A percentile compares a stretch with the other conserved stretches of the same genome.
These are phyloP conservation scores for Pilaira anomala DNA, from an alignment of 192 early-diverging fungal species.

Conservation along the genomic window DNA sequence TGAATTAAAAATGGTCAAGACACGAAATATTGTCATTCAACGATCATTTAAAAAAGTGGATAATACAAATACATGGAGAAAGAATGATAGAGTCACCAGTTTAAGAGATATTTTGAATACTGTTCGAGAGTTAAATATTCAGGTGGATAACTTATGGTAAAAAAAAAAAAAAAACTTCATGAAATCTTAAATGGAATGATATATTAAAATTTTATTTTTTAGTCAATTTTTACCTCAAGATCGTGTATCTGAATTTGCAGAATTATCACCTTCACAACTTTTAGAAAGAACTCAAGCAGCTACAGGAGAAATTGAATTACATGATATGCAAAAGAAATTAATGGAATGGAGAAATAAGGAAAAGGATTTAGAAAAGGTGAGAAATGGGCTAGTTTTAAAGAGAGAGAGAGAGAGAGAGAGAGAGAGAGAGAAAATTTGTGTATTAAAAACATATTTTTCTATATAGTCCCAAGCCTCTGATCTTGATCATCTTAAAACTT, in stretches of 20 bases:
- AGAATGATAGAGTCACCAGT: constrained; percentile 61
- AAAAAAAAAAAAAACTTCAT: neutral
- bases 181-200: neutral
- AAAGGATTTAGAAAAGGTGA: constrained; percentile 42
- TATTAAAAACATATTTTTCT: neutral
- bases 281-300: constrained; percentile 84
- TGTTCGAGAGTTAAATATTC: constrained; percentile 55
- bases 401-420: no score
- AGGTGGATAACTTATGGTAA: constrained; percentile 95
- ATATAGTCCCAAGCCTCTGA: constrained; percentile 49
- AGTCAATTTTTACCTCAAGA: constrained; percentile 98
- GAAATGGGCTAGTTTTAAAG: no score
- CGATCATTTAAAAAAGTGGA: constrained; percentile 58
- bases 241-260: constrained; percentile 86
- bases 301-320: constrained; percentile 65
- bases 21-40: constrained; percentile 51
- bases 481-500: constrained; percentile 51
- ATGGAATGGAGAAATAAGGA: constrained; percentile 54
- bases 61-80: constrained; percentile 73
- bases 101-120: neutral
- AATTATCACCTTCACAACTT: constrained; percentile 76
- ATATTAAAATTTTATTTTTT: neutral
- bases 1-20: constrained; percentile 59
- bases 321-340: constrained; percentile 65
- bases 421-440: no score